Evolutionary conservation across 1,284 basidiomycete genomes (phyloP).

Genomic region (Sutorius eximius): DNA sequence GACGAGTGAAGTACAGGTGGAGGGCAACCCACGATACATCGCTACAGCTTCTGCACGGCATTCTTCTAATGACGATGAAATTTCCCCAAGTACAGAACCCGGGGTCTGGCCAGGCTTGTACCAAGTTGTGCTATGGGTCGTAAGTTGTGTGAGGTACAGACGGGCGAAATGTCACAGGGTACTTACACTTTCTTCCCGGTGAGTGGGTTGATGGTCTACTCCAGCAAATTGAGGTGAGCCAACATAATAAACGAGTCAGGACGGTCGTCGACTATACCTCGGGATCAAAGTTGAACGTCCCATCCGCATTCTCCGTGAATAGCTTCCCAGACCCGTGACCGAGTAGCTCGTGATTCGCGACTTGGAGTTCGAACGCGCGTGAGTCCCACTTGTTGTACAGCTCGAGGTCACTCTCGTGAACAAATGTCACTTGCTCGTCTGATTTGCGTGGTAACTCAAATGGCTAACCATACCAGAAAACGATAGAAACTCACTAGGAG

Average conservation of each 20-base stretch:
- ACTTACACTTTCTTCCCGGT: conserved; percentile 74
- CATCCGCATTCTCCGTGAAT: conserved; percentile 73
- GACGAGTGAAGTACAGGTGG: neutral
- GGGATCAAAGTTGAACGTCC: conserved; percentile 76
- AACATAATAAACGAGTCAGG: neutral
- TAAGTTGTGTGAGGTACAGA: neutral
- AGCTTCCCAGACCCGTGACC: conserved; percentile 81
- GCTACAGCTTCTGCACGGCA: conserved; percentile 84
- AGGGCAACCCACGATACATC: conserved; percentile 58
- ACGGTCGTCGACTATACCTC: conserved; percentile 45
- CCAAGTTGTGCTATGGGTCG: conserved; percentile 61
- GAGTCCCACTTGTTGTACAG: conserved; percentile 77
- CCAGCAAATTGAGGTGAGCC: neutral
- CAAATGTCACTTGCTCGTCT: conserved; percentile 79
- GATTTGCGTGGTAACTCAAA: conserved; percentile 1
- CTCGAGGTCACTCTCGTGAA: conserved; percentile 69
- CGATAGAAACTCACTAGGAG: conserved; percentile 54
- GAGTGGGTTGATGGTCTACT: conserved; percentile 76
- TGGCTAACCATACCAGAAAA: neutral
- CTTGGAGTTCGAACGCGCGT: conserved; percentile 78
- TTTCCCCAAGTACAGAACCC: conserved; percentile 76
- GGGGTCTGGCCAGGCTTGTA: conserved; percentile 82
- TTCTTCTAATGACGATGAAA: conserved; percentile 86
- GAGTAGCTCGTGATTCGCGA: conserved; percentile 82
- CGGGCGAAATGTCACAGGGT: neutral